Base-by-base conservation (phyloP, 2,329 filamentous ascomycete species). In the Colletotrichum siamense region DNA sequence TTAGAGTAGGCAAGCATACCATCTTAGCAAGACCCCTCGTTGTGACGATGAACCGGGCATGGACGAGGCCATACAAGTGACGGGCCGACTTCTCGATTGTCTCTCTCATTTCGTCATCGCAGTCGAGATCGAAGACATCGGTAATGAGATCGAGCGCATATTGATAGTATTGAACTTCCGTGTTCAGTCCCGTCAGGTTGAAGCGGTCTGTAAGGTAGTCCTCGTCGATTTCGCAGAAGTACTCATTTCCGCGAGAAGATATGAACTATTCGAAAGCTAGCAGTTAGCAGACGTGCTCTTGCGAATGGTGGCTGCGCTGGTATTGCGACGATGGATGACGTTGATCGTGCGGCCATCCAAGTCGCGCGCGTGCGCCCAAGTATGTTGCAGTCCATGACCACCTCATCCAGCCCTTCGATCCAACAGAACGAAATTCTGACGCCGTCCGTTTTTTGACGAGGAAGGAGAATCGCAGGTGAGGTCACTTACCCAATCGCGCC, bases 221-320 rank as follows among this genome's bases (percentile, higher is more conserved):
- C 85, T 99, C 97, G 86, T 99, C 97, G 82, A 99, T 99, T 84
- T 99, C 97, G 91, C 97, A 99, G 83, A 99, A 99, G 87, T 99
- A 99, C 85, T 99, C 97, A 87, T 99, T 99, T 79, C 97, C 97
- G 72, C 97, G 92, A 8, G 96, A 98, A 6, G 96, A 98, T 82
- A 99, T 98, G 85, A 99, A 99, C 97, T 99, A 83, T 66, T 71
- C 79, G 82, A 79, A 78, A 77, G 72, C 77, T 49, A 55, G 26
- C 26, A 8, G 64, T 77, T 62, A 77, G 75, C 73, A 64, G 24
- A 55, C 49, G 18, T 55, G 30, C 32, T 65, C 26, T 15, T 61
- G 44, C 44, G 70, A 61, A 44, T 49, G 67, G 67, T 62, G 52
- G 73, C 18, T 39, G 72, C 39, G 64, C 52, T 15, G 15, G 24